Base-by-base conservation (phyloP, 2,329 filamentous ascomycete species). In the Coniochaeta ligniaria region DNA sequence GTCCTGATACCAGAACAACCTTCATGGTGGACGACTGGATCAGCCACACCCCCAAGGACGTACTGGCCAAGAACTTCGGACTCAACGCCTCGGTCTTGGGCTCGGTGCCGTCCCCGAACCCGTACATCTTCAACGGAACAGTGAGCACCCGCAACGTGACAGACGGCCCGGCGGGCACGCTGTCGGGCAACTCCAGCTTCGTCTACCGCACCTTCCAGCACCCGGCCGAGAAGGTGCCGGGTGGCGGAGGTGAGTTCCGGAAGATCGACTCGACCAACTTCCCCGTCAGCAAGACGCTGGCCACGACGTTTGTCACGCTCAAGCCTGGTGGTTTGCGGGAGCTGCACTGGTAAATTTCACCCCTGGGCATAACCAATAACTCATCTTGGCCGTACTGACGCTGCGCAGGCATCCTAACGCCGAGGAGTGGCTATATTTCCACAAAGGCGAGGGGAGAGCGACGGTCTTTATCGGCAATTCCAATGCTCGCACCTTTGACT, bases 21-120 rank as follows among this genome's bases (percentile, higher is more conserved):
- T 90, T 90, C 77, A 88, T 85, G 74, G 78, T 90, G 26, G 86
- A 87, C 63, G 87, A 90, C 73, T 90, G 87, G 87, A 78, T 90
- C 38, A 75, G 81, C 0, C 86, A 89, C 68, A 90, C 86, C 0
- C 87, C 87, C 0, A 83, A 81, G 58, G 64, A 69, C 52, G 77
- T 90, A 52, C 75, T 90, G 0, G 86, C 86, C 38, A 89, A 88
- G 74, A 90, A 89, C 75, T 89, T 90, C 64, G 84, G 85, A 24
- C 78, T 90, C 22, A 76, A 83, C 57, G 77, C 79, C 24, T 80
- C 80, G 0, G 78, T 86, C 54, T 89, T 90, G 63, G 76, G 82
- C 63, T 78, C 76, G 7, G 74, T 89, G 24, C 86, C 85, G 0
- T 67, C 76, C 0, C 76, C 79, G 1, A 82, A 83, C 65, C 86